phyloP scores from a whole-genome alignment of 2,329 filamentous ascomycete species.

The Penicillium psychrosexuale region DNA sequence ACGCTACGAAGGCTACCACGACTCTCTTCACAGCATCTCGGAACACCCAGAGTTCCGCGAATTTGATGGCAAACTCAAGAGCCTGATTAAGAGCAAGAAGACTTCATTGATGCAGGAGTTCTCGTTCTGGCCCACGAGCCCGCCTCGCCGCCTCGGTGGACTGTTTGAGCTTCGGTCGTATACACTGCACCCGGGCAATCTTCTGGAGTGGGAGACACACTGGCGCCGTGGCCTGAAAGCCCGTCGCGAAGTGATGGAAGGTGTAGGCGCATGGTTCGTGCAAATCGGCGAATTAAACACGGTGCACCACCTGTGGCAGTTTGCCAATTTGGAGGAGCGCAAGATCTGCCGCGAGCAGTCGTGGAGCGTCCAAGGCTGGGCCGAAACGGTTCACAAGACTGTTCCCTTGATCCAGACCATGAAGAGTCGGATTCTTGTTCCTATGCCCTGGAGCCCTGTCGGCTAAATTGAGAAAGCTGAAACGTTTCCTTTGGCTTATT shows the following conservation, averaged over 20 bases:
- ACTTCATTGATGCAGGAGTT: conserved; percentile 98
- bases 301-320: conserved; percentile 98
- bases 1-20: conserved; percentile 92
- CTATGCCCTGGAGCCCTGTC: conserved; percentile 95
- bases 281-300: conserved; percentile 97
- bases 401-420: conserved; percentile 95
- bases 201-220: conserved; percentile 98
- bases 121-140: conserved; percentile 96
- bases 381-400: conserved; percentile 96
- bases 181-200: conserved; percentile 89
- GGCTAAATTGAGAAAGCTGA: conserved; percentile 50
- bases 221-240: conserved; percentile 92
- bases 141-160: conserved; percentile 83
- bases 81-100: conserved; percentile 78
- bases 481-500: background rate
- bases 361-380: conserved; percentile 94
- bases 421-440: conserved; percentile 89
- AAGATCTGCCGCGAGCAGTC: conserved; percentile 88
- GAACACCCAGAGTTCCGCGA: conserved; percentile 76
- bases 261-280: conserved; percentile 96
- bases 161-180: conserved; percentile 96
- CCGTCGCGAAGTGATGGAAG: conserved; percentile 95
- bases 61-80: conserved; percentile 81
- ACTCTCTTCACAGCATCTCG: conserved; percentile 80
- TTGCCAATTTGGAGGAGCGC: conserved; percentile 91